Evolutionary conservation across 305 asterid species (phyloP), one percentile per base, ranked within the genome.

Genomic region (Solanum aculeatissimum): DNA sequence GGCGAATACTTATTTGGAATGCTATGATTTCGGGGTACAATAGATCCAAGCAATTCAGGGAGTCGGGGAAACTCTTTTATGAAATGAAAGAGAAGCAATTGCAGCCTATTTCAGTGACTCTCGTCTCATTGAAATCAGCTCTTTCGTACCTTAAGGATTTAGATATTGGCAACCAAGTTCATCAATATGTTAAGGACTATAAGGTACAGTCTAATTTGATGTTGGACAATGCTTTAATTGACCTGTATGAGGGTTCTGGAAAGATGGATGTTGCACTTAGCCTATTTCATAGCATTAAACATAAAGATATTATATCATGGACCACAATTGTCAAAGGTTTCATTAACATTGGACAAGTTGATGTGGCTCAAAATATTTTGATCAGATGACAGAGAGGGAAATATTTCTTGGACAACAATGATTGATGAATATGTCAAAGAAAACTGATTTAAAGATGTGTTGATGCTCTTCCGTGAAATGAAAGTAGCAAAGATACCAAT

Each of bases 321-420:
- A 88, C 90, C 38, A 78, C 86, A 19, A 77, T 88, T 16, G 81
- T 86, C 63, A 84, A 78, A 63, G 89, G 90, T 11, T 86, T 84
- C 60, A 58, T 78, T 51, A 86, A 58, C 43, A 69, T 62, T 40
- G 90, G 83, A 2, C 85, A 84, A 78, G 66, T 88, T 78, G 86
- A 88, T 60, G 21, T 57, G 83, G 90, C 89, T 57, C 83, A 74
- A 51, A 47, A 35, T 88, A 68, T 84, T 89, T 89, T 71, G 84
- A 87, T 84, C 87, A 81, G 82, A 89, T 89, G 90, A 87, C 91
- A 7, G 72, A 87, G 69, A 89, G 74, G 83, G 91, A 89, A 81
- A 83, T 12, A 88, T 89, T 81, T 87, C 88, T 25, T 89, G 90
- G 90, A 89, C 88, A 32, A 87, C 83, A 14, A 79, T 89, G 80